Percentiles rank a stretch among this genome's conserved stretches.
These are phyloP conservation scores for Leishmania arabica DNA, from an alignment of 208 protist species.

Conservation along the genomic window DNA sequence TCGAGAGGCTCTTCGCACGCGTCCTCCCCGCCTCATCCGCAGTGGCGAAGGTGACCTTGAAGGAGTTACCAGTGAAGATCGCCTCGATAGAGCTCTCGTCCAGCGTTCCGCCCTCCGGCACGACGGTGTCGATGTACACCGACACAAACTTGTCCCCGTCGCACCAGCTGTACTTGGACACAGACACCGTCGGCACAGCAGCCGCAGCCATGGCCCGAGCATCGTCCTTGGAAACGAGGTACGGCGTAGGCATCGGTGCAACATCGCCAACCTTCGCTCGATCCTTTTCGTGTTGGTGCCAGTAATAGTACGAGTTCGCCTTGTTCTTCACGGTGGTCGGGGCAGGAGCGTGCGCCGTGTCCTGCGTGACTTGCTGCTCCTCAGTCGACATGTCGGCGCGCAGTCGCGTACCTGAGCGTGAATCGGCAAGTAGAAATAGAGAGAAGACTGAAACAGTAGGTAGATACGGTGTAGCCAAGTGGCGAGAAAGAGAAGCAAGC, in stretches of 20 bases:
- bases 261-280: conserved; percentile 82
- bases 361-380: neutral
- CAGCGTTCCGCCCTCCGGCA: conserved; percentile 39
- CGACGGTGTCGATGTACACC: conserved; percentile 64
- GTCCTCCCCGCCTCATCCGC: conserved; percentile 23
- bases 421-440: neutral
- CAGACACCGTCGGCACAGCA: conserved; percentile 14
- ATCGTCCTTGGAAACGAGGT: conserved; percentile 58
- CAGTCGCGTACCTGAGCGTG: neutral
- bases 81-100: conserved; percentile 41
- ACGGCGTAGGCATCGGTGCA: conserved; percentile 70
- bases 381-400: neutral
- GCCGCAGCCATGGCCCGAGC: conserved; percentile 5
- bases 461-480: neutral
- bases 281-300: conserved; percentile 87
- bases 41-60: conserved; percentile 43
- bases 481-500: neutral
- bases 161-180: conserved; percentile 81
- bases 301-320: conserved; percentile 86
- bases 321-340: conserved; percentile 33
- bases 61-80: conserved; percentile 33
- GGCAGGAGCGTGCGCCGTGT: neutral
- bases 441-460: neutral
- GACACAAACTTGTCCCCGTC: conserved; percentile 67
- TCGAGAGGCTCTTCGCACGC: conserved; percentile 39